Evolutionary conservation across 257 asterid species (phyloP).

Genomic region (Osmanthus fragrans): DNA sequence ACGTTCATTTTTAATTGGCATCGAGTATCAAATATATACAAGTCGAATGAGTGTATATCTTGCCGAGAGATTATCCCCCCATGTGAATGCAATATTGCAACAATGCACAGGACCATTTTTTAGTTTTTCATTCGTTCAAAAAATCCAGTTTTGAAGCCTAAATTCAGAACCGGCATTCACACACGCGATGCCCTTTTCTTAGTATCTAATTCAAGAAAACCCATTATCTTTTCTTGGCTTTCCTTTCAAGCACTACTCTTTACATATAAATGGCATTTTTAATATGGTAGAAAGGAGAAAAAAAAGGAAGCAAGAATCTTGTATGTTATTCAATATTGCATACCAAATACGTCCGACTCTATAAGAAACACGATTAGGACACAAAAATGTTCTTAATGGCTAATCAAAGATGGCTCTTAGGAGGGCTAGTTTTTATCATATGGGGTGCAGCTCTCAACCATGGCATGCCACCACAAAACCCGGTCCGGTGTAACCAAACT

Average conservation of each 20-base stretch:
- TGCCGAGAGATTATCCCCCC: background rate
- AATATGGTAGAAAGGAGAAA: background rate
- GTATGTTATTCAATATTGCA: background rate
- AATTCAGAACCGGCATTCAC: background rate
- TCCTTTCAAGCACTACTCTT: background rate
- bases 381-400: conserved; percentile 15
- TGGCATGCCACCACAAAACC: conserved; percentile 72
- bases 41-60: no score
- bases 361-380: background rate
- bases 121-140: background rate
- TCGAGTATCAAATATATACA: no score
- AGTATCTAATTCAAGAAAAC: background rate
- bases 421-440: conserved; percentile 8
- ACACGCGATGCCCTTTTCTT: background rate
- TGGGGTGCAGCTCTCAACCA: conserved; percentile 5
- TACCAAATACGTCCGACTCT: background rate
- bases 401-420: background rate
- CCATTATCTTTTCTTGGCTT: background rate
- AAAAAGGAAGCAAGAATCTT: background rate
- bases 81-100: background rate
- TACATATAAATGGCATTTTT: background rate
- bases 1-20: no score
- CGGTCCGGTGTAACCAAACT: conserved; percentile 50
- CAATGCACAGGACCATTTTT: background rate
- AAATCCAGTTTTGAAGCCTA: background rate